These are phyloP conservation scores for Kokia cookei DNA, from an alignment of 441 rosid species.

Conservation along the genomic window DNA sequence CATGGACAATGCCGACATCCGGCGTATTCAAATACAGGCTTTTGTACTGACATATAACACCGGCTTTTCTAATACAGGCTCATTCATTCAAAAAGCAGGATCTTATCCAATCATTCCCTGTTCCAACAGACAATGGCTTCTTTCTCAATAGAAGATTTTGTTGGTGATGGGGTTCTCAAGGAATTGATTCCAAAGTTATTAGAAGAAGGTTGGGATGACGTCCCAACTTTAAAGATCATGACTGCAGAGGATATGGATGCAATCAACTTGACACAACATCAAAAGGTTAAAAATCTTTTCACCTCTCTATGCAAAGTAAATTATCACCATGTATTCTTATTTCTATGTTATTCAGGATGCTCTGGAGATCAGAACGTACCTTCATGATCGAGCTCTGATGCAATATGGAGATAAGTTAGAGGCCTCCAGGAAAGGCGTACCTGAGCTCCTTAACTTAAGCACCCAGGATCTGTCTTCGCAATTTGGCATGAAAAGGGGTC, in stretches of 20 bases:
- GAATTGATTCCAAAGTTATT: constrained; percentile 45
- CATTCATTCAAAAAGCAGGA: not conserved
- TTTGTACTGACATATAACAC: too few relatives aligned
- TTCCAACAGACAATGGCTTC: constrained; percentile 44
- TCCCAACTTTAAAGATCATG: constrained; percentile 69
- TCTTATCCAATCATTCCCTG: not conserved
- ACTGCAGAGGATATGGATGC: constrained; percentile 51
- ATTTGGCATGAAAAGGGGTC: constrained; percentile 64
- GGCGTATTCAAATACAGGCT: not conserved
- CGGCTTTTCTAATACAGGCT: too few relatives aligned
- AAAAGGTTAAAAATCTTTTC: constrained; percentile 37
- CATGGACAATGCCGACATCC: constrained; percentile 6
- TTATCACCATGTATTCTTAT: not conserved
- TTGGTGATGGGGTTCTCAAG: constrained; percentile 49
- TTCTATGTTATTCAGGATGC: constrained; percentile 34
- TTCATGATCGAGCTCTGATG: constrained; percentile 57
- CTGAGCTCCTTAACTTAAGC: constrained; percentile 43
- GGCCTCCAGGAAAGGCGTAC: constrained; percentile 47
- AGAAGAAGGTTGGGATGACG: constrained; percentile 77
- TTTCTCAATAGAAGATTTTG: constrained; percentile 56
- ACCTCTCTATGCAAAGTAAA: not conserved
- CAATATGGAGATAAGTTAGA: constrained; percentile 55
- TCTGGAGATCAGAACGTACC: constrained; percentile 56
- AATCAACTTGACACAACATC: constrained; percentile 46
- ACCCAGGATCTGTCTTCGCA: constrained; percentile 32